Conservation (phyloP, 768 basidiomycete species). For the Chalciporus piperatus region DNA sequence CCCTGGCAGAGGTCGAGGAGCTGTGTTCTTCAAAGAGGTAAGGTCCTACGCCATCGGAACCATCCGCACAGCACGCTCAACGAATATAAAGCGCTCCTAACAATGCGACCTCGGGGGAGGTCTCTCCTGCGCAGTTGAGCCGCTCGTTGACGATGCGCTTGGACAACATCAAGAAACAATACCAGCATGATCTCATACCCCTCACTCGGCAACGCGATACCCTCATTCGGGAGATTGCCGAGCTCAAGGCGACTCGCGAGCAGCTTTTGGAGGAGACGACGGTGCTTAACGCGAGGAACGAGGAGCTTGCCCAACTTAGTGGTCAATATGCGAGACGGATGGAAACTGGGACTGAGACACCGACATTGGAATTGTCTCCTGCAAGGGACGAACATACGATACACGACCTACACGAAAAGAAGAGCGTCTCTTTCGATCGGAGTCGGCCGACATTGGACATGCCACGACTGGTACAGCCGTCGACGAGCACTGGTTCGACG, state of each 20-base stretch:
- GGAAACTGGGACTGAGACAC: slow-evolving; percentile 40
- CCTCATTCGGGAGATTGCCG: slow-evolving; percentile 75
- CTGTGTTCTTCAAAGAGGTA: slow-evolving; percentile 74
- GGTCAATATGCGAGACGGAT: slow-evolving; percentile 78
- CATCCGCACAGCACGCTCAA: slow-evolving; percentile 22
- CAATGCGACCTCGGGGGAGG: slow-evolving; percentile 29
- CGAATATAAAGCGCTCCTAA: slow-evolving; percentile 22
- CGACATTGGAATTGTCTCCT: slow-evolving; percentile 5
- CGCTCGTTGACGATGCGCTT: slow-evolving; percentile 82
- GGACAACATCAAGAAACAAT: slow-evolving; percentile 84
- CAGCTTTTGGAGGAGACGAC: slow-evolving; percentile 90
- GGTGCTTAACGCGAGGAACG: slow-evolving; percentile 86
- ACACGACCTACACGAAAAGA: slow-evolving; percentile 22
- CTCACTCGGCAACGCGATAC: slow-evolving; percentile 80
- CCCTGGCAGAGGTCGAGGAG: slow-evolving; percentile 92
- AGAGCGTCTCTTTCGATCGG: slow-evolving; percentile 31
- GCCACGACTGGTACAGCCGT: slow-evolving; percentile 7
- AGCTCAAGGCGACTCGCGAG: slow-evolving; percentile 84
- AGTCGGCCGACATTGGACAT: slow-evolving; percentile 12
- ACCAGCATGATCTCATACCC: slow-evolving; percentile 82
- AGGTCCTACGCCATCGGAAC: slow-evolving; percentile 14
- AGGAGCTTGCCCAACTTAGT: slow-evolving; percentile 86
- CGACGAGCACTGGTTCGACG: slow-evolving; percentile 15
- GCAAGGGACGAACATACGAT: slow-evolving; percentile 10
- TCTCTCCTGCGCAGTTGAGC: slow-evolving; percentile 44